Evolutionary conservation across 257 asterid genomes (phyloP).

Genomic region (Salvia splendens): DNA sequence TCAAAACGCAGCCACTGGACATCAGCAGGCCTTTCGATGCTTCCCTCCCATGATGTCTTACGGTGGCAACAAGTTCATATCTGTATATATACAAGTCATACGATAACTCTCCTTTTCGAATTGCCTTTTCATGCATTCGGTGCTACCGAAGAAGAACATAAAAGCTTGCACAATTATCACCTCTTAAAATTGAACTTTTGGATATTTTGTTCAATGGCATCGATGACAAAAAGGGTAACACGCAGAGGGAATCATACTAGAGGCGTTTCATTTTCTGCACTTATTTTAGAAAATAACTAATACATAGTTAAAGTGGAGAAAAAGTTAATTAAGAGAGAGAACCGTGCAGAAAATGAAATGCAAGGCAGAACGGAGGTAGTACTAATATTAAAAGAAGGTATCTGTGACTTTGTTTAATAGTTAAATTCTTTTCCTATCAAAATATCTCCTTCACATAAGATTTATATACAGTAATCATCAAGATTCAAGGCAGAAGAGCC

Average conservation of each 20-base stretch:
- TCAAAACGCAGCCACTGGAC: slow-evolving; percentile 90
- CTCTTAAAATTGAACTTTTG: background rate
- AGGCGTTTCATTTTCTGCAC: too few species aligned
- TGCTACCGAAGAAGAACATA: background rate
- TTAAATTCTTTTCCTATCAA: too few species aligned
- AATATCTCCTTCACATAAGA: background rate
- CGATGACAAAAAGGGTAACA: background rate
- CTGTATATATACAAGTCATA: slow-evolving; percentile 38
- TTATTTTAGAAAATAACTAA: too few species aligned
- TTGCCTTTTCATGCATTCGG: background rate
- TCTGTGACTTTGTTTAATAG: too few species aligned
- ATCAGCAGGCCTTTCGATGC: slow-evolving; percentile 77
- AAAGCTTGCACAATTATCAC: background rate
- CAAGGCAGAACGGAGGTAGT: too few species aligned
- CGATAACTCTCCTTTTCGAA: background rate
- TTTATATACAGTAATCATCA: background rate
- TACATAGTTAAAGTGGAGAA: too few species aligned
- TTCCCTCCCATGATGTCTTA: slow-evolving; percentile 91
- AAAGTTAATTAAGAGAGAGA: too few species aligned
- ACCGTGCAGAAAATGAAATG: too few species aligned
- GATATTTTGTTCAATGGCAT: background rate
- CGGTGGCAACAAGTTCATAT: slow-evolving; percentile 75
- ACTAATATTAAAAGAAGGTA: too few species aligned
- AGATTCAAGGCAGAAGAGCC: background rate
- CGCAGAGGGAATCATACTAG: too few species aligned